Conservation (phyloP, 1,284 basidiomycete species). For the Ceratobasidium sp. region DNA sequence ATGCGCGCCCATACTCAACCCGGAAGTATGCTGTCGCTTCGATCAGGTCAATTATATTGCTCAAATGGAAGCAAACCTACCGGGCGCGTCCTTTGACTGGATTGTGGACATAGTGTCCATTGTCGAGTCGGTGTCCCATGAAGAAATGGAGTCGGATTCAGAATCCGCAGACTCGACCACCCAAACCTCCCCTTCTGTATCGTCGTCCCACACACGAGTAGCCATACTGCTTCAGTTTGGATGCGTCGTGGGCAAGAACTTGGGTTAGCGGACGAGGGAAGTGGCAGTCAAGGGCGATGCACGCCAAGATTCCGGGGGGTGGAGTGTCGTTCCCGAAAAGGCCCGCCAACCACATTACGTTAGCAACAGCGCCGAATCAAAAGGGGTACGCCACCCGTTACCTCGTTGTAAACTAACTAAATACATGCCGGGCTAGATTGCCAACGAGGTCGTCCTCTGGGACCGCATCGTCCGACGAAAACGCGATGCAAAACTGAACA, state of each 20-base stretch:
- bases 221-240: no score
- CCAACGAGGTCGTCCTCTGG: constrained; percentile 90
- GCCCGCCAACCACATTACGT: no score
- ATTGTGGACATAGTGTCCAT: constrained; percentile 10
- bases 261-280: no score
- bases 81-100: background rate
- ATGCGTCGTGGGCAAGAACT: no score
- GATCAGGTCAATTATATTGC: background rate
- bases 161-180: background rate
- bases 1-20: constrained; percentile 42
- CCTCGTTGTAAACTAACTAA: background rate
- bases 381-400: constrained; percentile 67
- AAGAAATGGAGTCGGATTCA: background rate
- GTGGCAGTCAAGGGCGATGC: no score
- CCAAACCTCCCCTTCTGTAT: constrained; percentile 19
- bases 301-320: no score
- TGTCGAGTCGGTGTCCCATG: constrained; percentile 2
- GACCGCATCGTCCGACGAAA: constrained; percentile 85
- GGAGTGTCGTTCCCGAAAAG: no score
- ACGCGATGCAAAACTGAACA: constrained; percentile 75
- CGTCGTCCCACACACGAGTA: constrained; percentile 21
- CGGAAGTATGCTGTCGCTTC: constrained; percentile 43
- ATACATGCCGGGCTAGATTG: constrained; percentile 61
- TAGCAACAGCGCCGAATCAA: no score
- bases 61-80: background rate